These are phyloP conservation scores for Fusarium citri DNA, from an alignment of 2,329 filamentous ascomycete genomes.

Conservation along the genomic window DNA sequence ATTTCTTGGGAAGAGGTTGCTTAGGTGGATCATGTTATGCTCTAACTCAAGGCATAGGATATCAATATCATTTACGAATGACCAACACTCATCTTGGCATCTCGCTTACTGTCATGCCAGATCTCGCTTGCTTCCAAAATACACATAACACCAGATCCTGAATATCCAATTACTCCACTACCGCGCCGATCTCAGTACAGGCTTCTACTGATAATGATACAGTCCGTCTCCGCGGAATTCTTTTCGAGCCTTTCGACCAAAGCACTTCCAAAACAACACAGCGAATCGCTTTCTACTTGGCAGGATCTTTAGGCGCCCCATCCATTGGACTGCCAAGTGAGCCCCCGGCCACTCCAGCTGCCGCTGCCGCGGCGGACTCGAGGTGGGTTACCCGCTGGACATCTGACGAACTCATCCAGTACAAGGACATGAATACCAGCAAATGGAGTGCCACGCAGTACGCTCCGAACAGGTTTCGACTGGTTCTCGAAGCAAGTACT, in stretches of 20 bases:
- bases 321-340: conserved; percentile 46
- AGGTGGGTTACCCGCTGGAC: conserved; percentile 71
- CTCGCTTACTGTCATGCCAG: conserved; percentile 10
- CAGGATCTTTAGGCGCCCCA: conserved; percentile 43
- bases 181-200: conserved; percentile 1
- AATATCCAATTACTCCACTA: conserved; percentile 27
- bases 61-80: conserved; percentile 10
- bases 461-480: conserved; percentile 90
- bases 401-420: conserved; percentile 80
- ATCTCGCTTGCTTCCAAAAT: conserved; percentile 19
- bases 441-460: conserved; percentile 93
- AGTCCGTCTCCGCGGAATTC: conserved; percentile 22
- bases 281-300: conserved; percentile 38
- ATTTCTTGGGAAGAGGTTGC: conserved; percentile 8
- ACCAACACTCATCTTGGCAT: conserved; percentile 22
- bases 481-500: conserved; percentile 88
- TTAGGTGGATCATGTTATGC: conserved; percentile 34
- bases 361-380: conserved; percentile 60
- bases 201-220: conserved; percentile 31
- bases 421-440: conserved; percentile 87
- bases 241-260: conserved; percentile 22
- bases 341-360: conserved; percentile 57
- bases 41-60: conserved; percentile 10
- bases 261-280: conserved; percentile 23
- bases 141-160: conserved; percentile 13